Evolutionary conservation across 345 rosid genomes (phyloP).

Genomic region (Barbarea vulgaris): DNA sequence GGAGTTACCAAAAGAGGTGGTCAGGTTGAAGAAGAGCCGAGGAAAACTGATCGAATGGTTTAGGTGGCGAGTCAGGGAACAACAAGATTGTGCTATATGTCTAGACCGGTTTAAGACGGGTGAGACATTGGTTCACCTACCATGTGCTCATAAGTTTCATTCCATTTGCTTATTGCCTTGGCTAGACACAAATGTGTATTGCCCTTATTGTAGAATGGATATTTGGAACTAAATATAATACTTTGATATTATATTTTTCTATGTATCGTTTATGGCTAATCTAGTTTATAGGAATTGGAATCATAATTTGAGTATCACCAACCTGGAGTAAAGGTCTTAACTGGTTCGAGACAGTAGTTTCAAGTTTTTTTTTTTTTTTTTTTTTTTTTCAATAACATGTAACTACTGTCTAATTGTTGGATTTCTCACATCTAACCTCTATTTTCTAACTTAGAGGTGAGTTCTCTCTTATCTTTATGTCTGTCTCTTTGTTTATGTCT

Average conservation of each 20-base stretch:
- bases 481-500: too few relatives aligned
- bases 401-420: too few relatives aligned
- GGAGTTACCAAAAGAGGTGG: conserved; percentile 46
- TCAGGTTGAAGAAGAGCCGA: conserved; percentile 43
- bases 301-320: neutral
- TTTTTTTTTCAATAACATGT: too few relatives aligned
- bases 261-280: neutral
- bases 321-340: too few relatives aligned
- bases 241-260: neutral
- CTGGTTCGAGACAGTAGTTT: too few relatives aligned
- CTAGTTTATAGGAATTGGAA: neutral
- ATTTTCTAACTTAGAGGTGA: too few relatives aligned
- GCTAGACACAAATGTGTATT: conserved; percentile 58
- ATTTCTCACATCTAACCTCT: too few relatives aligned
- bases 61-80: conserved; percentile 57
- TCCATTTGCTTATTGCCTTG: conserved; percentile 66
- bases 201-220: conserved; percentile 77
- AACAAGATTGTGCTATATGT: conserved; percentile 76
- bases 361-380: too few relatives aligned
- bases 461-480: too few relatives aligned
- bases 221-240: conserved; percentile 28
- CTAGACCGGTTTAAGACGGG: conserved; percentile 61
- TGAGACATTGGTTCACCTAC: conserved; percentile 58
- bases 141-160: conserved; percentile 79
- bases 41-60: conserved; percentile 53